A percentile compares a stretch with the other conserved stretches of the same genome.
These are phyloP conservation scores for Bauhinia variegata DNA, from an alignment of 306 rosid genomes.

Conservation along the genomic window DNA sequence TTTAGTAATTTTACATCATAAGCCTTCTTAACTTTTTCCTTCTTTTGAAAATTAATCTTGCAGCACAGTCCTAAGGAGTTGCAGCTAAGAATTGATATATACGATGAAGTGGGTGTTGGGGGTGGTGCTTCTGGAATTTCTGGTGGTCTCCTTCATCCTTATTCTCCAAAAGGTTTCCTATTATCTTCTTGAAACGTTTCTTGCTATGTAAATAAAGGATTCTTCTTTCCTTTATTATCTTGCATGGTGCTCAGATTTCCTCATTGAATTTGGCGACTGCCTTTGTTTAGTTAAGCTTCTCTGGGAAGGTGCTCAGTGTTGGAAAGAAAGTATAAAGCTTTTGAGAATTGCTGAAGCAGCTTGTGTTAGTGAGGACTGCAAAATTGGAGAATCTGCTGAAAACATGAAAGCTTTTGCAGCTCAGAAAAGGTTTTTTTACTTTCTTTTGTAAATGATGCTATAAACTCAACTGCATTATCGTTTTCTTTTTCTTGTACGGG, in stretches of 20 bases:
- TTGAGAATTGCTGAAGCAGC: slow-evolving; percentile 74
- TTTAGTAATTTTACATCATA: neutral
- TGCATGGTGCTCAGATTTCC: neutral
- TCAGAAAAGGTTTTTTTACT: slow-evolving; percentile 60
- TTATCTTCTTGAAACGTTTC: slow-evolving; percentile 11
- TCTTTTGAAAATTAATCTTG: slow-evolving; percentile 31
- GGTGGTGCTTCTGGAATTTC: slow-evolving; percentile 95
- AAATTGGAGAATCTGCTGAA: slow-evolving; percentile 38
- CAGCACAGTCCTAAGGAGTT: slow-evolving; percentile 73
- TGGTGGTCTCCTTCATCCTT: slow-evolving; percentile 95
- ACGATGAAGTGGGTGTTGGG: slow-evolving; percentile 82
- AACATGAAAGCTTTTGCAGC: slow-evolving; percentile 40
- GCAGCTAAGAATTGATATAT: slow-evolving; percentile 60
- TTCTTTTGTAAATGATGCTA: no score
- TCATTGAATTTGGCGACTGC: slow-evolving; percentile 19
- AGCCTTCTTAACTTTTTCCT: neutral
- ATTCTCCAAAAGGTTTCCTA: slow-evolving; percentile 80
- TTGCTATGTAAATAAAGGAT: slow-evolving; percentile 1
- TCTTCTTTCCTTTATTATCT: slow-evolving; percentile 3
- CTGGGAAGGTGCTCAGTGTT: slow-evolving; percentile 85
- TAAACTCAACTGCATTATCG: no score
- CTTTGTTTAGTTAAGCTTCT: slow-evolving; percentile 62
- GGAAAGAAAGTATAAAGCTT: slow-evolving; percentile 81
- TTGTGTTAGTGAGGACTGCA: slow-evolving; percentile 32
- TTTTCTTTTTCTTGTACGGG: no score